These are phyloP conservation scores for Pseudonectria foliicola DNA, from an alignment of 2,329 filamentous ascomycete species.

Conservation along the genomic window DNA sequence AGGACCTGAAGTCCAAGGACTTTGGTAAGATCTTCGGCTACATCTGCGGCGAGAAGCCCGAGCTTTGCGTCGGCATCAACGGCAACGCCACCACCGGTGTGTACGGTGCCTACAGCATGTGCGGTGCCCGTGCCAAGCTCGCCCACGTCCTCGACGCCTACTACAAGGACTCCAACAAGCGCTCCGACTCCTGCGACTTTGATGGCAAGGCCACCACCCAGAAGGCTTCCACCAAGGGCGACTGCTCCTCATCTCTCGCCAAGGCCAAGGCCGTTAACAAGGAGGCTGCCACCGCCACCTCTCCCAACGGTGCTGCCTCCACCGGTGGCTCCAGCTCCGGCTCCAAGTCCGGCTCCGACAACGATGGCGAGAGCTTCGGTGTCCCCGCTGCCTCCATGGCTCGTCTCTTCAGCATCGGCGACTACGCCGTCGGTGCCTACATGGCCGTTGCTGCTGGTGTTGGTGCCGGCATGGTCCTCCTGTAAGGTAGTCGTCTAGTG, in stretches of 20 bases:
- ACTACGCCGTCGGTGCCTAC: conserved; percentile 43
- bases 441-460: conserved; percentile 43
- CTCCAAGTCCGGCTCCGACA: conserved; percentile 3
- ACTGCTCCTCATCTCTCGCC: conserved; percentile 52
- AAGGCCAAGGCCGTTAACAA: conserved; percentile 54
- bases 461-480: conserved; percentile 46
- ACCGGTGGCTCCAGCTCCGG: conserved; percentile 15
- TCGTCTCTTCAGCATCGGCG: conserved; percentile 38
- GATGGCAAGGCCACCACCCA: conserved; percentile 55
- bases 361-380: conserved; percentile 29
- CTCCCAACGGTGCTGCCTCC: conserved; percentile 24
- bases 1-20: conserved; percentile 47
- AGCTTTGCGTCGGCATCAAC: conserved; percentile 60
- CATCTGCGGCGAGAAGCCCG: conserved; percentile 55
- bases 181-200: conserved; percentile 61
- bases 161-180: conserved; percentile 51
- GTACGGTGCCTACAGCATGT: conserved; percentile 77
- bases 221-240: conserved; percentile 37
- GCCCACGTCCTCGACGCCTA: conserved; percentile 69
- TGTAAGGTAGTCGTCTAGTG: conserved; percentile 33
- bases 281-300: conserved; percentile 39
- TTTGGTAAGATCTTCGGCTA: conserved; percentile 65
- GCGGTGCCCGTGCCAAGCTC: conserved; percentile 62
- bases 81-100: conserved; percentile 59
- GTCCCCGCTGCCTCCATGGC: conserved; percentile 29